Percentiles rank a stretch among this genome's conserved stretches.
These are phyloP conservation scores for Globisporangium middletonii DNA, from an alignment of 352 stramenopile genomes.

Conservation along the genomic window DNA sequence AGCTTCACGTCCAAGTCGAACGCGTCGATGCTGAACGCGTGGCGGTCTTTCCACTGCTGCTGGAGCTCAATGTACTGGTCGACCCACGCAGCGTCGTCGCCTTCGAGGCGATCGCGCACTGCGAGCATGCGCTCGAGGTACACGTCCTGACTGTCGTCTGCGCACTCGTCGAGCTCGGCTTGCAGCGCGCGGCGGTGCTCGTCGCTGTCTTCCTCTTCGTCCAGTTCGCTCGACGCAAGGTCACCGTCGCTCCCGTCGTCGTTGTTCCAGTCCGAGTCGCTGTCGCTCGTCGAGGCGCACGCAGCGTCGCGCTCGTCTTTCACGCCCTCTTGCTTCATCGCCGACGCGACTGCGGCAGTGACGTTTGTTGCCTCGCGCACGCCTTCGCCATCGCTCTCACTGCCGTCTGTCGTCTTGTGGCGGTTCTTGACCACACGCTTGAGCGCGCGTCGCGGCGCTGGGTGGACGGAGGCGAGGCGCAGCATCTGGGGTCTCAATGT, in stretches of 20 bases:
- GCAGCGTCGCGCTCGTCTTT: not conserved
- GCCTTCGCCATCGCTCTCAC: not conserved
- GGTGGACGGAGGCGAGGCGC: constrained; percentile 4
- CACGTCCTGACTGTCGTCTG: constrained; percentile 10
- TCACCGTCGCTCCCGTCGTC: no score
- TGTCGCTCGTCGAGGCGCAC: constrained; percentile 8
- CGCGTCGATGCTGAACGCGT: constrained; percentile 10
- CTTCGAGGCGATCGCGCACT: constrained; percentile 2
- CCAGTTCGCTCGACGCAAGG: not conserved
- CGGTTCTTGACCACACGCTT: constrained; percentile 6
- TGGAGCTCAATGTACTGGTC: constrained; percentile 9
- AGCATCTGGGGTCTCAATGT: not conserved
- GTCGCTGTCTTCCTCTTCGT: constrained; percentile 16
- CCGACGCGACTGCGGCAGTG: not conserved
- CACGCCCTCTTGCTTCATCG: not conserved
- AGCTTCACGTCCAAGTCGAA: constrained; percentile 6
- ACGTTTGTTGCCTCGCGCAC: not conserved
- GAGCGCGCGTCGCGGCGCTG: constrained; percentile 2
- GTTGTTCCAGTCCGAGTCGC: not conserved
- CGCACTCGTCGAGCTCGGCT: constrained; percentile 24
- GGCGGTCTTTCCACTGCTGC: constrained; percentile 7
- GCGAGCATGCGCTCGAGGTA: constrained; percentile 10
- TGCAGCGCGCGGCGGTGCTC: constrained; percentile 10
- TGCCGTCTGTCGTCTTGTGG: not conserved
- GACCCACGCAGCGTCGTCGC: constrained; percentile 11